Evolutionary conservation across 202 grass and related monocot genomes (phyloP).

Genomic region (Carex sylvatica): DNA sequence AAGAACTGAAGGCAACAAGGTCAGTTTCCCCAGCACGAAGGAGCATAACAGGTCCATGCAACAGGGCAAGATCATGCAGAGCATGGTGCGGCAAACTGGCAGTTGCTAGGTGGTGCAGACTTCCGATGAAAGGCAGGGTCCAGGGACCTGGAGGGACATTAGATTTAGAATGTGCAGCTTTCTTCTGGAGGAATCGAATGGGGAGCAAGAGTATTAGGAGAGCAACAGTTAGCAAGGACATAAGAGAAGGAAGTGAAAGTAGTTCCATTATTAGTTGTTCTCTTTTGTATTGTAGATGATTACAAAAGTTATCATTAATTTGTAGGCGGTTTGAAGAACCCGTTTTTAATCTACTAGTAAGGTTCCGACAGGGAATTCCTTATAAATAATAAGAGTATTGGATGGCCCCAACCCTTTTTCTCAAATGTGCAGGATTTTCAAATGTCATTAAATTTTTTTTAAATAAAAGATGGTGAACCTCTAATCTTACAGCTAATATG

Average conservation of each 20-base stretch:
- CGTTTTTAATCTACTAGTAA: too few relatives aligned
- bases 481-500: too few relatives aligned
- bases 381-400: too few relatives aligned
- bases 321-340: too few relatives aligned
- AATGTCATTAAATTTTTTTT: too few relatives aligned
- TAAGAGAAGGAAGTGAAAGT: slow-evolving; percentile 44
- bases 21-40: slow-evolving; percentile 15
- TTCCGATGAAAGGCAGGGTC: slow-evolving; percentile 20
- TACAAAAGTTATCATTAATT: too few relatives aligned
- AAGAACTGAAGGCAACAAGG: background rate
- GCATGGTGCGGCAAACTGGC: background rate
- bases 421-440: too few relatives aligned
- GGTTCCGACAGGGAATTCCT: too few relatives aligned
- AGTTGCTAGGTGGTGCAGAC: slow-evolving; percentile 25
- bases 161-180: background rate
- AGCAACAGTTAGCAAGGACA: slow-evolving; percentile 28
- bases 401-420: too few relatives aligned
- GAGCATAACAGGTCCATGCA: slow-evolving; percentile 15
- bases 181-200: background rate
- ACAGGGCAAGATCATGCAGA: background rate
- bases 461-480: too few relatives aligned
- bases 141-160: slow-evolving; percentile 24
- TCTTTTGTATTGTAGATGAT: background rate
- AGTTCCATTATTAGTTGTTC: background rate
- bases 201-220: slow-evolving; percentile 53